phyloP scores from a whole-genome alignment of 805 yeast genomes.

The Cyberlindnera maclurae region DNA sequence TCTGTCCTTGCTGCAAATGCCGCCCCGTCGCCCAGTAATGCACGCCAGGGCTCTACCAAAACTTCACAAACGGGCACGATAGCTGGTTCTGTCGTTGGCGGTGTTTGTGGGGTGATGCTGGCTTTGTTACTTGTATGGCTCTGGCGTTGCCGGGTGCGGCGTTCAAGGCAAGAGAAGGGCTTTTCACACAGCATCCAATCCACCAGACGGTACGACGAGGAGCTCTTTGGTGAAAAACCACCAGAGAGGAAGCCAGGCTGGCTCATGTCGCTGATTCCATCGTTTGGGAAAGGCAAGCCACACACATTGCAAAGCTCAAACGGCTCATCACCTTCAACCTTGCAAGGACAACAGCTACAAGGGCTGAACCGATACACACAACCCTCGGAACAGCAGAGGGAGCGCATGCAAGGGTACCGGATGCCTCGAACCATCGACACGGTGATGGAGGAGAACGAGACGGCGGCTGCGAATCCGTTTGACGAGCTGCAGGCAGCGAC shows the following conservation, averaged over 20 bases:
- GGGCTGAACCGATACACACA: background rate
- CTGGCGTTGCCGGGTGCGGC: slow-evolving; percentile 13
- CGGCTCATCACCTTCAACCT: slow-evolving; percentile 4
- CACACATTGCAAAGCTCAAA: background rate
- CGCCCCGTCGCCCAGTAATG: too few species aligned
- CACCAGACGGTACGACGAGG: slow-evolving; percentile 19
- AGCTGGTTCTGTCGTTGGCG: slow-evolving; percentile 24
- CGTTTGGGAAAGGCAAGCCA: background rate
- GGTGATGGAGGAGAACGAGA: slow-evolving; percentile 22
- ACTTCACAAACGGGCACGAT: slow-evolving; percentile 10
- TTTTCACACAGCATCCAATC: slow-evolving; percentile 22
- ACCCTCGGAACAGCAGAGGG: background rate
- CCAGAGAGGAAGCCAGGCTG: background rate
- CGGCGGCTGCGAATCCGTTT: slow-evolving; percentile 16
- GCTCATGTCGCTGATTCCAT: background rate
- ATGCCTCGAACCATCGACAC: slow-evolving; percentile 19
- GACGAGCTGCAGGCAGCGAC: slow-evolving; percentile 5
- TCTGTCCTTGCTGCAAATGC: slow-evolving; percentile 7
- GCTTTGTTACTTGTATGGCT: slow-evolving; percentile 3
- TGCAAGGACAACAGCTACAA: slow-evolving; percentile 11
- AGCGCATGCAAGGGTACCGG: background rate
- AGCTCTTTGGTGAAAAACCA: slow-evolving; percentile 1
- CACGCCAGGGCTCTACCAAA: background rate
- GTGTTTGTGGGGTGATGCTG: slow-evolving; percentile 16
- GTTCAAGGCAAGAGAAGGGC: slow-evolving; percentile 6